Conservation (phyloP, 306 rosid species). For the Fagus crenata region DNA sequence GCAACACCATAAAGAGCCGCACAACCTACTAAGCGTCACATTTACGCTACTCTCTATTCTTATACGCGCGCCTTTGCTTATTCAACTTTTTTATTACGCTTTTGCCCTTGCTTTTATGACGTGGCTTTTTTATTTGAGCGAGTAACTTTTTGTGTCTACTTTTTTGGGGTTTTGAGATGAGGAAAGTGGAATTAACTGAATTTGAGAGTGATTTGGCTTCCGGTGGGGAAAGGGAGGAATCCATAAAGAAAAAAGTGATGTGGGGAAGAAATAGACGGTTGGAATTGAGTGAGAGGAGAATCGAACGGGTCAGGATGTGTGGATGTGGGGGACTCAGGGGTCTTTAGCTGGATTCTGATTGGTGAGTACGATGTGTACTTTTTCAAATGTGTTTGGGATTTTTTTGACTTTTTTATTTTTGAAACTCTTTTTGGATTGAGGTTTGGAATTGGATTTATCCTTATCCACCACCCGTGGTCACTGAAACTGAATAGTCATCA, state of each 20-base stretch:
- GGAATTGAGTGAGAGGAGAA: slow-evolving; percentile 2
- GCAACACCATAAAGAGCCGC: not conserved
- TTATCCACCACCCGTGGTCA: slow-evolving; percentile 5
- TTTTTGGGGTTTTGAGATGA: not conserved
- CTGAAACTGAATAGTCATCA: not conserved
- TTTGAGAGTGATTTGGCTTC: slow-evolving; percentile 34
- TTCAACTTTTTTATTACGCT: not conserved
- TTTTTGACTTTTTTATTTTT: not conserved
- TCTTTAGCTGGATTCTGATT: not conserved
- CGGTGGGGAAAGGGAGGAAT: slow-evolving; percentile 6
- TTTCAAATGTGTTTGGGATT: not conserved
- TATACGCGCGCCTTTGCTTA: slow-evolving; percentile 2
- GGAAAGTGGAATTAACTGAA: slow-evolving; percentile 1
- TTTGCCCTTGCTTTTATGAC: not conserved
- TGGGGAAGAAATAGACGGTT: slow-evolving; percentile 15
- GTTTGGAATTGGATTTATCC: slow-evolving; percentile 10
- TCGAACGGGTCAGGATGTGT: slow-evolving; percentile 14
- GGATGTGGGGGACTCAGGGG: not conserved
- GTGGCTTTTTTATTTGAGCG: not conserved
- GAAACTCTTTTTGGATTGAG: not conserved
- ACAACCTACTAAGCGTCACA: slow-evolving; percentile 1
- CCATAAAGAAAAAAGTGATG: not conserved
- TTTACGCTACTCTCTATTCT: slow-evolving; percentile 1
- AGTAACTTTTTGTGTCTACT: not conserved
- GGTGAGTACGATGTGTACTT: slow-evolving; percentile 12